Conservation (phyloP, 2,329 filamentous ascomycete genomes). For the Pseudohalonectria lignicola region DNA sequence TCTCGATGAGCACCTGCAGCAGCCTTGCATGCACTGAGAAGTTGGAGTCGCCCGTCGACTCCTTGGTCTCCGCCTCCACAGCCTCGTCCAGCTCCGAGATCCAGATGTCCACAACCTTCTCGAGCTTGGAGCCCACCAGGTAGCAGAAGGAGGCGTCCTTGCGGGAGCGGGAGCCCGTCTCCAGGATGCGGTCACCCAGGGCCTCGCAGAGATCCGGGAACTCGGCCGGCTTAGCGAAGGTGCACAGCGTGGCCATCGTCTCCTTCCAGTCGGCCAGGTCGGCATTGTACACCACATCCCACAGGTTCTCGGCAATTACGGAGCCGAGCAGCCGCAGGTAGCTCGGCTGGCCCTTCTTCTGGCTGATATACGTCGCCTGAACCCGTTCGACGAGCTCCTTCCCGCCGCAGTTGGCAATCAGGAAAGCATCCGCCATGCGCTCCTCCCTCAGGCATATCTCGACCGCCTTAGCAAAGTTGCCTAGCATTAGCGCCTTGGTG, state of each 20-base stretch:
- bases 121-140: slow-evolving; percentile 86
- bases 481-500: slow-evolving; percentile 78
- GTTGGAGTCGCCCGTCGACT: slow-evolving; percentile 60
- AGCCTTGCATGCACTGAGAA: slow-evolving; percentile 88
- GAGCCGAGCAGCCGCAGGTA: slow-evolving; percentile 85
- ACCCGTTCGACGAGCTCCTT: slow-evolving; percentile 91
- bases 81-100: slow-evolving; percentile 77
- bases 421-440: slow-evolving; percentile 89
- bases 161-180: slow-evolving; percentile 48
- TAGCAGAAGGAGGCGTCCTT: slow-evolving; percentile 97
- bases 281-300: slow-evolving; percentile 96
- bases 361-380: slow-evolving; percentile 80
- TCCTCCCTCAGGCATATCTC: slow-evolving; percentile 83
- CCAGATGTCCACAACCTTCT: slow-evolving; percentile 96
- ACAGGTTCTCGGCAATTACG: slow-evolving; percentile 91
- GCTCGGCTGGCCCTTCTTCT: slow-evolving; percentile 73
- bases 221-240: slow-evolving; percentile 81
- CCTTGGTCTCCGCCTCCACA: slow-evolving; percentile 63
- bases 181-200: slow-evolving; percentile 80
- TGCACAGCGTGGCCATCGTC: slow-evolving; percentile 90
- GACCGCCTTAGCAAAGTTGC: slow-evolving; percentile 81
- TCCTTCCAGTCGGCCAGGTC: slow-evolving; percentile 93
- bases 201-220: slow-evolving; percentile 94
- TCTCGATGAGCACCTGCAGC: slow-evolving; percentile 91
- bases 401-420: slow-evolving; percentile 94